Evolutionary conservation across 2,329 filamentous ascomycete genomes (phyloP), one percentile per base, ranked within the genome.

Genomic region (Camillea tinctor): DNA sequence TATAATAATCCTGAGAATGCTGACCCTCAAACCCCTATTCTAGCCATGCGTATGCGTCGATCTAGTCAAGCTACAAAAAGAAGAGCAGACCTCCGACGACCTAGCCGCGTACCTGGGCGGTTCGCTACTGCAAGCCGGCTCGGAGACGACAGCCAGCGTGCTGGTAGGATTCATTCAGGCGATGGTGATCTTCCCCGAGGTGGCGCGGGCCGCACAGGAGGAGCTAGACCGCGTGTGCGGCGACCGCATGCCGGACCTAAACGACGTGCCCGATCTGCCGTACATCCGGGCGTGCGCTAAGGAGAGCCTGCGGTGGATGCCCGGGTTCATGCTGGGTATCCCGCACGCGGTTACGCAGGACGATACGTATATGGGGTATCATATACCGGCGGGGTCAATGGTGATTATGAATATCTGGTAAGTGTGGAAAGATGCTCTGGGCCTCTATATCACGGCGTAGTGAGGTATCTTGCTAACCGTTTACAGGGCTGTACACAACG

Each of bases 181-280:
- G 63, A 79, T 81, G 79, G 74, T 74, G 20, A 71, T 80, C 62
- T 77, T 81, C 60, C 81, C 81, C 0, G 76, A 79, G 60, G 81
- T 80, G 74, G 75, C 80, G 60, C 69, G 66, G 52, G 77, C 76
- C 66, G 76, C 79, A 2, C 81, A 85, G 67, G 79, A 77, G 49
- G 82, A 85, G 68, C 74, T 85, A 15, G 83, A 85, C 63, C 69
- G 74, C 6, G 79, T 83, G 1, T 81, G 80, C 56, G 81, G 80
- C 19, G 76, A 80, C 56, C 75, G 78, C 21, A 75, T 83, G 72
- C 81, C 82, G 0, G 77, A 69, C 19, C 74, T 80, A 52, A 69
- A 73, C 13, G 80, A 84, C 63, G 79, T 76, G 66, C 71, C 77
- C 3, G 69, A 76, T 22, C 70, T 85, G 17, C 82, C 82, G 1